phyloP scores from a whole-genome alignment of 1,284 basidiomycete genomes.

The Inonotus obliquus region DNA sequence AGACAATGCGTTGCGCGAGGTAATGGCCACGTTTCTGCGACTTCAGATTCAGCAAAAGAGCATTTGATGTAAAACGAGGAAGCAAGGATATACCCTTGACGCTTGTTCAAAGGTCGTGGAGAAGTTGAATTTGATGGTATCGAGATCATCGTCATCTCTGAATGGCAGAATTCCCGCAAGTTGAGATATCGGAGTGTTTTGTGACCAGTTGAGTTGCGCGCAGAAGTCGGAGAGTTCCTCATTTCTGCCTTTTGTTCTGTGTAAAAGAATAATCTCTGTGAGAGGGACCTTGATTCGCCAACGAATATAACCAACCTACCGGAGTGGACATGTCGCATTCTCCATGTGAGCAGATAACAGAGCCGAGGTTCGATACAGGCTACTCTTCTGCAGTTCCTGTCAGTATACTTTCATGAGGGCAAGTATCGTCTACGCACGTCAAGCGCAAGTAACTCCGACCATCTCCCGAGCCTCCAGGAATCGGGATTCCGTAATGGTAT shows the following conservation, averaged over 20 bases:
- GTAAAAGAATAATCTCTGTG: neutral
- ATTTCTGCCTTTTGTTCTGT: conserved; percentile 35
- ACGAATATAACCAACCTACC: conserved; percentile 35
- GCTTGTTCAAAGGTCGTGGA: conserved; percentile 29
- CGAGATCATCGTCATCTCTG: conserved; percentile 26
- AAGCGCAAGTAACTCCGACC: conserved; percentile 38
- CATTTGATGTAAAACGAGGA: neutral
- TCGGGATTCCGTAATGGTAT: conserved; percentile 52
- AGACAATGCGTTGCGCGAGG: conserved; percentile 43
- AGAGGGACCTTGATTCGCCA: neutral
- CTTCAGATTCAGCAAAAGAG: neutral
- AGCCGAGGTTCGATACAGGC: conserved; percentile 54
- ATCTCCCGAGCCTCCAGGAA: conserved; percentile 35
- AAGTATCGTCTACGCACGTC: conserved; percentile 34
- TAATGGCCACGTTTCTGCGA: neutral
- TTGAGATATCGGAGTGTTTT: conserved; percentile 50
- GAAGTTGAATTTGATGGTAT: conserved; percentile 39
- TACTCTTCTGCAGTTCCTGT: conserved; percentile 32
- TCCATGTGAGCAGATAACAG: conserved; percentile 66
- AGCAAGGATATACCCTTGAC: conserved; percentile 22
- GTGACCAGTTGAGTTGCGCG: conserved; percentile 49
- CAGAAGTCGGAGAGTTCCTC: conserved; percentile 46
- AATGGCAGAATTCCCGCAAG: conserved; percentile 53
- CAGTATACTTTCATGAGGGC: conserved; percentile 13
- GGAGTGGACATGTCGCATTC: conserved; percentile 55